Base-by-base conservation (phyloP, 2,329 filamentous ascomycete species). In the Pyricularia sp. region DNA sequence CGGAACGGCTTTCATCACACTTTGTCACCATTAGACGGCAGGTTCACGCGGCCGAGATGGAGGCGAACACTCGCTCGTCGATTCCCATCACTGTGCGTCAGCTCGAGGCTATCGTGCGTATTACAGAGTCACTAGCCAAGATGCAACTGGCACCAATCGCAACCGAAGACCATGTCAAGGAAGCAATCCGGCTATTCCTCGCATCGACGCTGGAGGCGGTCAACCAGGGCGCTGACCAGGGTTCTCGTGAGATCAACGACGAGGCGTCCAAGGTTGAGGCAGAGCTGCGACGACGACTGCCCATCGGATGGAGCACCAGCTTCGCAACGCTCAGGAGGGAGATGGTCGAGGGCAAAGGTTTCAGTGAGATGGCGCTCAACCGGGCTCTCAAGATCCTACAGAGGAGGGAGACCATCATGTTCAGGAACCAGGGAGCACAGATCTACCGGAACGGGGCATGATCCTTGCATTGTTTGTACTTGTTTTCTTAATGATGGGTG, bases 21-120 rank as follows among this genome's bases (percentile, higher is more conserved):
- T 99, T 99, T 71, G 94, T 99, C 67, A 93, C 91, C 68, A 97
- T 99, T 75, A 87, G 94, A 66, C 88, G 91, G 68, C 93, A 97
- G 77, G 92, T 99, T 7, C 93, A 96, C 75, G 88, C 91, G 28
- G 88, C 91, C 0, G 94, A 99, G 75, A 81, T 96, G 60, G 90
- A 96, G 72, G 89, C 93, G 68, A 96, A 97, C 75, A 84, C 89
- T 55, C 89, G 94, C 22, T 96, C 91, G 7, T 94, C 90, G 24
- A 97, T 99, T 71, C 94, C 94, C 63, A 99, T 99, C 75, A 99
- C 94, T 0, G 90, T 99, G 63, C 92, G 94, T 75, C 94, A 99
- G 75, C 85, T 99, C 6, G 94, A 99, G 77, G 93, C 93, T 71
- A 96, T 99, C 70, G 90, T 97, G 68, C 93, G 94, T 74, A 97